These are phyloP conservation scores for Rubroboletus satanas DNA, from an alignment of 768 basidiomycete species.

Conservation along the genomic window DNA sequence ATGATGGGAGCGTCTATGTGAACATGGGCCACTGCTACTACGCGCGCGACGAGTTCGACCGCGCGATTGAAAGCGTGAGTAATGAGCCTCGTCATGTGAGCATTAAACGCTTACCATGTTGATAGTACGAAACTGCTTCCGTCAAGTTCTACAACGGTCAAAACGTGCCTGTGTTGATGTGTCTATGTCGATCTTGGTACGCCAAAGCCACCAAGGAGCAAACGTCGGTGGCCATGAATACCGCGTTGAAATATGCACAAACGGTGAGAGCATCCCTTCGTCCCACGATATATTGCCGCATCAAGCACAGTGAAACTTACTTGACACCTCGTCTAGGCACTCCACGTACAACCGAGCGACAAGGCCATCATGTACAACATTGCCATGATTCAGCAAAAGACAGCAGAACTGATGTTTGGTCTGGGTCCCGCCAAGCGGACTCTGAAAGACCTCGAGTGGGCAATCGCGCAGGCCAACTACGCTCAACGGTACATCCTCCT, in stretches of 20 bases:
- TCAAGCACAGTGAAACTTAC: neutral
- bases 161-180: constrained; percentile 73
- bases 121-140: constrained; percentile 89
- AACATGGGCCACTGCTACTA: constrained; percentile 98
- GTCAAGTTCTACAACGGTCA: constrained; percentile 70
- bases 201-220: constrained; percentile 90
- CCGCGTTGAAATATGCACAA: constrained; percentile 81
- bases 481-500: constrained; percentile 69
- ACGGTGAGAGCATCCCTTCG: constrained; percentile 41
- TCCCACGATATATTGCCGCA: neutral
- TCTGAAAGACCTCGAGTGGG: constrained; percentile 72
- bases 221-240: constrained; percentile 74
- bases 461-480: constrained; percentile 75
- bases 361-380: constrained; percentile 93
- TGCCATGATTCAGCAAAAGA: constrained; percentile 97
- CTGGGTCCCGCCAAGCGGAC: constrained; percentile 73
- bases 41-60: constrained; percentile 87
- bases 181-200: constrained; percentile 91
- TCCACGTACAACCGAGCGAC: constrained; percentile 80
- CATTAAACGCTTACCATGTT: neutral
- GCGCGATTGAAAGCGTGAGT: constrained; percentile 92
- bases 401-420: constrained; percentile 82
- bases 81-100: neutral
- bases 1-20: constrained; percentile 81
- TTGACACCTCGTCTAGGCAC: constrained; percentile 50